phyloP scores from a whole-genome alignment of 2,329 filamentous ascomycete species.

The Stagonosporopsis vannaccii region DNA sequence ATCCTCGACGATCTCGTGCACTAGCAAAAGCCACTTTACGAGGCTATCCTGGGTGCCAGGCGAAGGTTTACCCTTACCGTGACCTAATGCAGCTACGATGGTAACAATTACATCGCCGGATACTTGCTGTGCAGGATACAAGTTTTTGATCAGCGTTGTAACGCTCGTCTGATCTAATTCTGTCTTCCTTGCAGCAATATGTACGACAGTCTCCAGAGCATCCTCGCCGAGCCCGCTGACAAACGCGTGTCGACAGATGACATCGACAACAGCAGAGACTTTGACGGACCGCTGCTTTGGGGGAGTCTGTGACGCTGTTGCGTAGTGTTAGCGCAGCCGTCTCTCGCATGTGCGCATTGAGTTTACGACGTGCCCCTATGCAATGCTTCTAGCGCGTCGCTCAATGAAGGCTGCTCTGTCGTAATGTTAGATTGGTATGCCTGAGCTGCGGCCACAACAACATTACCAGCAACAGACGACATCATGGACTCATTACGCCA shows the following conservation, averaged over 20 bases:
- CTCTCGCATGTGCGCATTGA: slow-evolving; percentile 24
- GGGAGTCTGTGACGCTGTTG: slow-evolving; percentile 53
- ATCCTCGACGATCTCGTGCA: slow-evolving; percentile 74
- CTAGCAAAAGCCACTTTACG: slow-evolving; percentile 79
- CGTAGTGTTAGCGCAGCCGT: slow-evolving; percentile 31
- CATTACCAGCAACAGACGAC: slow-evolving; percentile 42
- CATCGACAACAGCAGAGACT: slow-evolving; percentile 70
- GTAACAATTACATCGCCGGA: slow-evolving; percentile 67
- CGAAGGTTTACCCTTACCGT: slow-evolving; percentile 77
- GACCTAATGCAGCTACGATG: slow-evolving; percentile 76
- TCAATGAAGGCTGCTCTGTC: slow-evolving; percentile 40
- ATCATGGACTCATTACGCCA: slow-evolving; percentile 36
- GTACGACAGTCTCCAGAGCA: slow-evolving; percentile 68
- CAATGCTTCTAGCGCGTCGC: slow-evolving; percentile 47
- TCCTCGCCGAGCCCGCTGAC: slow-evolving; percentile 70
- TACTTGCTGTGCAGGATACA: slow-evolving; percentile 77
- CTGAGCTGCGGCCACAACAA: slow-evolving; percentile 7
- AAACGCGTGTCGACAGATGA: slow-evolving; percentile 68
- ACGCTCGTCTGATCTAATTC: slow-evolving; percentile 79
- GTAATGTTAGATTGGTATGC: slow-evolving; percentile 32
- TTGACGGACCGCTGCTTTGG: slow-evolving; percentile 70
- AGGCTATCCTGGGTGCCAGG: slow-evolving; percentile 73
- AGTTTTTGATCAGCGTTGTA: slow-evolving; percentile 71
- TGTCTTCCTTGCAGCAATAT: slow-evolving; percentile 70
- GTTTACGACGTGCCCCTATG: slow-evolving; percentile 40